Percentiles rank a stretch among this genome's conserved stretches.
These are phyloP conservation scores for Epichloe coenophiala DNA, from an alignment of 2,329 filamentous ascomycete species.

Conservation along the genomic window DNA sequence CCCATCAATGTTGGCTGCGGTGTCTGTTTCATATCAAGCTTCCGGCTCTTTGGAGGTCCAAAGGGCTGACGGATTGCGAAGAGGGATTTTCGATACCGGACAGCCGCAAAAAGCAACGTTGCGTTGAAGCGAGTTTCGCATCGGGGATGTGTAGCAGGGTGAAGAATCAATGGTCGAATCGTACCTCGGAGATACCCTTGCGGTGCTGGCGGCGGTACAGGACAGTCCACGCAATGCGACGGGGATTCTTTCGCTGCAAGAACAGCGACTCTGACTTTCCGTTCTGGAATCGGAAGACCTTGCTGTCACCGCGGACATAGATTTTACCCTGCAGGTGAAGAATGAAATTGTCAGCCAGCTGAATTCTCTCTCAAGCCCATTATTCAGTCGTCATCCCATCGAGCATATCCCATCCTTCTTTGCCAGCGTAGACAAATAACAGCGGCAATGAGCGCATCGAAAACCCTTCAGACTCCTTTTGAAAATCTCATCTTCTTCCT, in stretches of 20 bases:
- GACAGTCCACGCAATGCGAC: slow-evolving; percentile 96
- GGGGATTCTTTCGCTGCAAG: slow-evolving; percentile 99
- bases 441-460: too few relatives aligned
- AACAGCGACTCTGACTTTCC: slow-evolving; percentile 99
- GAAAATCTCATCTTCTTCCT: neutral
- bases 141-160: too few relatives aligned
- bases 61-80: neutral
- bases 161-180: slow-evolving; percentile 16
- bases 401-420: neutral
- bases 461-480: too few relatives aligned
- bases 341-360: slow-evolving; percentile 12
- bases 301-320: slow-evolving; percentile 99
- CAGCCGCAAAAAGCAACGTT: neutral
- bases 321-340: slow-evolving; percentile 71
- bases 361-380: neutral
- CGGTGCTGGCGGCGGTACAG: slow-evolving; percentile 98
- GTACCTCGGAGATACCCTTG: slow-evolving; percentile 99
- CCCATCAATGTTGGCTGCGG: too few relatives aligned
- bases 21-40: neutral
- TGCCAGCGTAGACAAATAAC: neutral
- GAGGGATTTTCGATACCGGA: neutral
- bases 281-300: slow-evolving; percentile 99
- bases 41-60: neutral
- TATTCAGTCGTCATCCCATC: neutral
- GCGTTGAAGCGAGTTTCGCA: neutral